phyloP scores from a whole-genome alignment of 2,329 filamentous ascomycete species.

The Paraphoma chrysanthemicola region DNA sequence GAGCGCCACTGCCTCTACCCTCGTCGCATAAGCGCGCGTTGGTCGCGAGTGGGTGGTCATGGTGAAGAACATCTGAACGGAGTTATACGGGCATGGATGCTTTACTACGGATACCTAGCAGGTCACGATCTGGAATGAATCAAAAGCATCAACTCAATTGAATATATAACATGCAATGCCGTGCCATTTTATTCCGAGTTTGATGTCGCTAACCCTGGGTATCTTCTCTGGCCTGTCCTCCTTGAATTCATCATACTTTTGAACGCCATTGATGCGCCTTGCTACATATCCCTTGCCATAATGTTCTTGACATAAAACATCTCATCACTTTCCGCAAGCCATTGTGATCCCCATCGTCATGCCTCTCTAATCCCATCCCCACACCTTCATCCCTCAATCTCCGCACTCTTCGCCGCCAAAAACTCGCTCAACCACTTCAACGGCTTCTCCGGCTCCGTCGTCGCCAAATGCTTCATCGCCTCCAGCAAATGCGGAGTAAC shows the following conservation, averaged over 20 bases:
- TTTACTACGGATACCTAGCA: slow-evolving; percentile 40
- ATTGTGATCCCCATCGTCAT: background rate
- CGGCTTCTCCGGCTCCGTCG: slow-evolving; percentile 60
- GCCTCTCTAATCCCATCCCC: background rate
- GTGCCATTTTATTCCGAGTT: slow-evolving; percentile 6
- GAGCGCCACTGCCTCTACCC: slow-evolving; percentile 79
- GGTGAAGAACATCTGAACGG: slow-evolving; percentile 39
- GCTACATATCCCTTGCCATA: background rate
- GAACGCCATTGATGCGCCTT: slow-evolving; percentile 7
- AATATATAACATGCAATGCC: slow-evolving; percentile 23
- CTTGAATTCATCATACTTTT: slow-evolving; percentile 6
- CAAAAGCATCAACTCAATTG: slow-evolving; percentile 43
- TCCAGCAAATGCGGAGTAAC: slow-evolving; percentile 59
- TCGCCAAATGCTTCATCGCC: slow-evolving; percentile 59
- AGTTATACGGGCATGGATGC: slow-evolving; percentile 47
- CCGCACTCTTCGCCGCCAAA: slow-evolving; percentile 54
- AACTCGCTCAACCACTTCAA: slow-evolving; percentile 58
- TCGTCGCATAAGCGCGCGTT: slow-evolving; percentile 51
- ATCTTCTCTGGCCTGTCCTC: slow-evolving; percentile 19
- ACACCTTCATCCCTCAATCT: slow-evolving; percentile 52
- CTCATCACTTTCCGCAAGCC: background rate
- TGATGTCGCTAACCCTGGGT: slow-evolving; percentile 21
- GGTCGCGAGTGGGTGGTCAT: slow-evolving; percentile 28
- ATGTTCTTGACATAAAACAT: background rate
- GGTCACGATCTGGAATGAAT: slow-evolving; percentile 47